Evolutionary conservation across 2,329 filamentous ascomycete genomes (phyloP), one percentile per base, ranked within the genome.

Genomic region (Curvularia eragrostidis): DNA sequence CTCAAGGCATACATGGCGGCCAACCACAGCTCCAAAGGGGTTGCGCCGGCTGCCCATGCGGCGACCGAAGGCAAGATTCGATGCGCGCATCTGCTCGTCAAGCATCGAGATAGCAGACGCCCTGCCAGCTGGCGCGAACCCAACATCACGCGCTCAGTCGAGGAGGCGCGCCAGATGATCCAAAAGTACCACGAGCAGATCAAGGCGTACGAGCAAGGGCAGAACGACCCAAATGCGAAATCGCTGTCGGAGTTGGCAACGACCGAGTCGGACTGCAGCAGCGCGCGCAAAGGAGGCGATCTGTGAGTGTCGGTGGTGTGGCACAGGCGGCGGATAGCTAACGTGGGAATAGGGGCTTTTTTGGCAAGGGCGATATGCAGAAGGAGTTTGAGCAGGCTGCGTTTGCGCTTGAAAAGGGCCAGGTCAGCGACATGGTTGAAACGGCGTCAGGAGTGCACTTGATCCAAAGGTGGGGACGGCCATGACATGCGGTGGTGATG

Each of bases 311-410:
- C n/a, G 28, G 28, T 38, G 19, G 34, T 2, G n/a, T 18, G 15
- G 26, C 1, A 38, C 5, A n/a, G 9, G 8, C 18, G 21, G 5
- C 12, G 26, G 21, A 30, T 26, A n/a, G 19, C 54, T 61, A 48
- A 62, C 44, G 3, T 26, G 28, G 24, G 8, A 47, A 39, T 52
- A 89, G 87, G 63, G 95, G 95, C 19, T 97, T 93, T 79, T 99
- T 99, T 77, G 93, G 92, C 54, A 88, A 85, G 70, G 92, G 93
- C 26, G 94, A 98, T 72, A 99, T 99, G 95, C 95, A 99, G 77
- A 94, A 93, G 82, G 94, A 97, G 79, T 99, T 99, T 73, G 95
- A 99, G 80, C 92, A 97, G 55, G 93, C 93, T 4, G 90, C 95
- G 1, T 99, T 99, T 80, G 89, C 85, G n/a, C 83, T 99, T 54